These are phyloP conservation scores for Meira nashicola DNA, from an alignment of 1,284 basidiomycete species.

Conservation along the genomic window DNA sequence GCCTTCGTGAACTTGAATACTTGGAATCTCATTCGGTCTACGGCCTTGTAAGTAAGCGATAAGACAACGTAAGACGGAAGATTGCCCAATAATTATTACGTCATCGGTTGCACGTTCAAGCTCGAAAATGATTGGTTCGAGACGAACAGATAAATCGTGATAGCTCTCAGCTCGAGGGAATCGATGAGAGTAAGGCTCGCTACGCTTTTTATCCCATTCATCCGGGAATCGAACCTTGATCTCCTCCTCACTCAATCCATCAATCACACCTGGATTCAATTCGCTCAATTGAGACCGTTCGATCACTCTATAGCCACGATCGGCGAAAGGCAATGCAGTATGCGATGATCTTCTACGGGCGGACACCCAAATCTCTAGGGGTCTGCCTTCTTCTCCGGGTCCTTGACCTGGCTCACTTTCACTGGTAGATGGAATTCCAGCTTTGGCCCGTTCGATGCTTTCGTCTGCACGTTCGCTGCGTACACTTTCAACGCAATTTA, in stretches of 20 bases:
- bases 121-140: constrained; percentile 78
- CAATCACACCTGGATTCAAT: constrained; percentile 79
- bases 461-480: constrained; percentile 28
- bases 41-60: constrained; percentile 62
- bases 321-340: constrained; percentile 89
- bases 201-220: constrained; percentile 86
- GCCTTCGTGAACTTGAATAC: constrained; percentile 70
- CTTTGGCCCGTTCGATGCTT: constrained; percentile 17
- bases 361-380: constrained; percentile 84
- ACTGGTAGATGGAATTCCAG: constrained; percentile 7
- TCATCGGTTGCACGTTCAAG: constrained; percentile 75
- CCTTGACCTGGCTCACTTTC: constrained; percentile 50
- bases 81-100: constrained; percentile 64
- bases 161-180: constrained; percentile 63
- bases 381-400: constrained; percentile 66
- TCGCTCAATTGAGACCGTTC: constrained; percentile 95
- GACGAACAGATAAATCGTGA: constrained; percentile 63
- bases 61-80: constrained; percentile 94
- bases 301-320: constrained; percentile 64
- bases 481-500: constrained; percentile 45
- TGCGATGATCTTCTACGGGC: constrained; percentile 86
- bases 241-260: constrained; percentile 84
- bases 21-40: constrained; percentile 92
- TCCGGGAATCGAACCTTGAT: constrained; percentile 84
- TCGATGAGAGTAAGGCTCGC: constrained; percentile 88